Base-by-base conservation (phyloP, 192 early-diverging fungal genomes). In the Coemansia sp. region DNA sequence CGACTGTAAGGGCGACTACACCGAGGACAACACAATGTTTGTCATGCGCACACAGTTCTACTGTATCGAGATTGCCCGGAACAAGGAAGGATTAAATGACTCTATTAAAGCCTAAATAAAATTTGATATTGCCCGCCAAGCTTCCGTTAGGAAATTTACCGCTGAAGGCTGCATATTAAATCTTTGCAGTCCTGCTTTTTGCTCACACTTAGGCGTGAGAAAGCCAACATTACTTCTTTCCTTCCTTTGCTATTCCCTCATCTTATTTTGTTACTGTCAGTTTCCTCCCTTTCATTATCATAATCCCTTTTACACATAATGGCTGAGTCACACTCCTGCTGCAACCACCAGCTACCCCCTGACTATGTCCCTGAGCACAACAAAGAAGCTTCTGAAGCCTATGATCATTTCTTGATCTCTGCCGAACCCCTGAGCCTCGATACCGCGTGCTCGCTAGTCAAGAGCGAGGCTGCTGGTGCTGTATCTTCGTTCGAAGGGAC, bases 41-140 rank as follows among this genome's bases (percentile, higher is more conserved):
- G 94, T 84, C 82, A 86, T 80, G 81, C 79, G 87, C 46, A 84
- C 89, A 38, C 90, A 96, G 86, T 97, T 97, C 79, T 87, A 86
- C 65, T 90, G 90, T 52, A 82, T 97, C 43, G 95, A 97, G 78
- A 89, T 97, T 72, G 90, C 91, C 39, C 78, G 95, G 54, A 95
- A 93, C 80, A 88, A 83, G 62, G 85, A 90, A 59, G 91, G 92
- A 15, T 76, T 88, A 49, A 95, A 95, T 73, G 55, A 67, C 14
- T 9, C 38, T 21, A 19, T 53, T n/a, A 37, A 8, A 37, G 11
- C 7, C 34, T 37, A 8, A 37, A 37, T 37, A 37, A 3, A 37
- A 10, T 33, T 33, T 33, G 27, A 30, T 30, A 37, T 37, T 37
- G 34, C 34, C 34, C 34, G 34, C 11, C 34, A 37, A 37, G 11